Percentiles rank a stretch among this genome's conserved stretches.
These are phyloP conservation scores for Coemansia sp. DNA, from an alignment of 192 early-diverging fungal genomes.

Conservation along the genomic window DNA sequence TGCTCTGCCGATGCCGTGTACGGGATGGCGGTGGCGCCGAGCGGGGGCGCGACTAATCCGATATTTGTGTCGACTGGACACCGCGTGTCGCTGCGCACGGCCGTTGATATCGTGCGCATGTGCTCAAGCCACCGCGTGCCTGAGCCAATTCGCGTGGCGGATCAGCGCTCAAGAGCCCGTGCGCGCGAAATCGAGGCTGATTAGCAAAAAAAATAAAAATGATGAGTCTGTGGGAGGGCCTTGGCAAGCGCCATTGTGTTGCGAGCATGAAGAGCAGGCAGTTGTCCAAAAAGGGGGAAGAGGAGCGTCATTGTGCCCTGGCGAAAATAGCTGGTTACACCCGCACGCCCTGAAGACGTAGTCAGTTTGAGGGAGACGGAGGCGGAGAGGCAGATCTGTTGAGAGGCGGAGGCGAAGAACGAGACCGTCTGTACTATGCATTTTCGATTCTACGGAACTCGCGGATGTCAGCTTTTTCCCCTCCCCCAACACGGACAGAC, in stretches of 20 bases:
- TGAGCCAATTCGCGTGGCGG: conserved; percentile 92
- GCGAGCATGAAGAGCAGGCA: no score
- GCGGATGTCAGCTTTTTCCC: no score
- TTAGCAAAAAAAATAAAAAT: no score
- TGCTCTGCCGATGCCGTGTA: conserved; percentile 49
- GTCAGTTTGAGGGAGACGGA: not conserved
- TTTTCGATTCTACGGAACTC: conserved; percentile 1
- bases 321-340: no score
- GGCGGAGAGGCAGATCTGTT: conserved; percentile 6
- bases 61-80: conserved; percentile 91
- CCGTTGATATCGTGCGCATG: conserved; percentile 66
- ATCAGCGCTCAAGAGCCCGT: conserved; percentile 50
- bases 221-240: not conserved
- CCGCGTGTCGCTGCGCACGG: conserved; percentile 67
- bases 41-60: conserved; percentile 62
- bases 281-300: no score
- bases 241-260: no score
- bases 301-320: no score
- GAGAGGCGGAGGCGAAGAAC: not conserved
- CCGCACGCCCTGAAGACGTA: not conserved
- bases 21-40: conserved; percentile 61
- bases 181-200: conserved; percentile 26
- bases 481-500: no score
- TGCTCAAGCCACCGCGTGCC: conserved; percentile 76
- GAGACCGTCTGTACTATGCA: not conserved